Evolutionary conservation across 352 stramenopile species (phyloP).

Genomic region (Phytopythium montanum): DNA sequence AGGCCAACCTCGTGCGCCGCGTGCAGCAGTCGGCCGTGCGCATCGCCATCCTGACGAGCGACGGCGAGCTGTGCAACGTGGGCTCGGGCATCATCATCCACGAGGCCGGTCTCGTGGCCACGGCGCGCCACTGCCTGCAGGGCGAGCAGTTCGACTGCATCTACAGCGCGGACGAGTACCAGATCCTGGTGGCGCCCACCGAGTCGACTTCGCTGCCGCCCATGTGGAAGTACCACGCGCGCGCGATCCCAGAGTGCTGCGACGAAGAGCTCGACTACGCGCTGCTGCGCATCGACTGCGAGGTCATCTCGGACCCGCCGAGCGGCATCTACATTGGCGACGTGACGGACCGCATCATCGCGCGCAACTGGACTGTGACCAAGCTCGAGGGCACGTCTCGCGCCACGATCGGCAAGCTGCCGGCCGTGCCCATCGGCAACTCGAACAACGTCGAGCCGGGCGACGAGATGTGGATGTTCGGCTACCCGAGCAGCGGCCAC

Average conservation of each 20-base stretch:
- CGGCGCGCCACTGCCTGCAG: slow-evolving; percentile 73
- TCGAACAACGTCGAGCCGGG: slow-evolving; percentile 87
- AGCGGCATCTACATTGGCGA: slow-evolving; percentile 88
- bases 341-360: slow-evolving; percentile 84
- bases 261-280: slow-evolving; percentile 85
- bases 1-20: slow-evolving; percentile 75
- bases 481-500: slow-evolving; percentile 84
- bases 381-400: slow-evolving; percentile 73
- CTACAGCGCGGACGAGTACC: slow-evolving; percentile 78
- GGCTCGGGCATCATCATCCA: slow-evolving; percentile 86
- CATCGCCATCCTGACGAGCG: slow-evolving; percentile 81
- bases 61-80: slow-evolving; percentile 84
- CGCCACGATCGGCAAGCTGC: slow-evolving; percentile 69
- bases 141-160: slow-evolving; percentile 87
- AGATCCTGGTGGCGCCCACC: slow-evolving; percentile 82
- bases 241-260: slow-evolving; percentile 77
- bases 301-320: slow-evolving; percentile 81
- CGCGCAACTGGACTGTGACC: slow-evolving; percentile 77
- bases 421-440: slow-evolving; percentile 78
- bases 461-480: slow-evolving; percentile 91
- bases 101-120: slow-evolving; percentile 74
- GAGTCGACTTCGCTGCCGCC: slow-evolving; percentile 76
- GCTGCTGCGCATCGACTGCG: slow-evolving; percentile 75
- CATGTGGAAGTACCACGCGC: slow-evolving; percentile 83
- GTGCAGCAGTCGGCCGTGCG: slow-evolving; percentile 85